phyloP scores from a whole-genome alignment of 1,139 yeast genomes.

The Kodamaea arcana region DNA sequence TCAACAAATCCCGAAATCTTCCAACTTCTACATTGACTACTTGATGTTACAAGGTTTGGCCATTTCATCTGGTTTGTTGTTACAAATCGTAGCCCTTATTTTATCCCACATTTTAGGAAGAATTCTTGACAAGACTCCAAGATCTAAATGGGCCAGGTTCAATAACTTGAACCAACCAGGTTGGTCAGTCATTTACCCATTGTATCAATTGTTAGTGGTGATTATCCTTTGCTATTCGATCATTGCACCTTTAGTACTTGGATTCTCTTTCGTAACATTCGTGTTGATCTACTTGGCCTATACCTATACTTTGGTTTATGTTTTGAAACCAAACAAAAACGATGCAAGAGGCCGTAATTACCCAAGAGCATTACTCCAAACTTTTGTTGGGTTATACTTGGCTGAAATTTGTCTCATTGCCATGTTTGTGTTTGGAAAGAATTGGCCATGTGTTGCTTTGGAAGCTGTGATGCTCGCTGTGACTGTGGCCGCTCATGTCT shows the following conservation, averaged over 20 bases:
- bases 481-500: conserved; percentile 54
- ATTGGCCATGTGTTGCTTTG: conserved; percentile 70
- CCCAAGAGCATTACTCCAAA: conserved; percentile 62
- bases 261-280: conserved; percentile 45
- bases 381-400: conserved; percentile 60
- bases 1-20: conserved; percentile 60
- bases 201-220: conserved; percentile 34
- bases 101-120: conserved; percentile 45
- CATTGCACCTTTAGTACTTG: conserved; percentile 46
- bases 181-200: conserved; percentile 40
- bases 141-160: conserved; percentile 46
- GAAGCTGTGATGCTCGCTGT: conserved; percentile 51
- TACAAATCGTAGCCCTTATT: conserved; percentile 42
- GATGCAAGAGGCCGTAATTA: conserved; percentile 67
- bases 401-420: conserved; percentile 66
- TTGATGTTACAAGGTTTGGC: conserved; percentile 43
- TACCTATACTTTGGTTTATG: conserved; percentile 54
- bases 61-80: conserved; percentile 34
- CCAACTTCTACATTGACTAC: conserved; percentile 65
- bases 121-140: conserved; percentile 38
- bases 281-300: conserved; percentile 55
- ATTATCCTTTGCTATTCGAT: conserved; percentile 40
- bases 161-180: conserved; percentile 41
- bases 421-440: conserved; percentile 62
- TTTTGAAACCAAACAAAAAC: conserved; percentile 45